A percentile compares a stretch with the other conserved stretches of the same genome.
These are phyloP conservation scores for Linanthus parryae DNA, from an alignment of 148 eudicot species.

Conservation along the genomic window DNA sequence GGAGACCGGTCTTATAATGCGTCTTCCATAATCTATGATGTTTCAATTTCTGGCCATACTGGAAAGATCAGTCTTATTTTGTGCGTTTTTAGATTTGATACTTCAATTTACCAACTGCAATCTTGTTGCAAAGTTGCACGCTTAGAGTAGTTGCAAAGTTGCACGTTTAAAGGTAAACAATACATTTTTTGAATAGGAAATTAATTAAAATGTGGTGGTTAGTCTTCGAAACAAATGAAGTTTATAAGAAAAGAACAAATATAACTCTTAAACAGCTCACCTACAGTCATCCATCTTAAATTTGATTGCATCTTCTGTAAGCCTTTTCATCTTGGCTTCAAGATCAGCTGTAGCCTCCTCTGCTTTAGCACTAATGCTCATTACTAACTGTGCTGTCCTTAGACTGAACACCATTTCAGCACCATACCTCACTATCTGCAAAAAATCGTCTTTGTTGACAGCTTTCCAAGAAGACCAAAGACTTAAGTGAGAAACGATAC, in stretches of 20 bases:
- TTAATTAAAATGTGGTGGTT: too few species aligned
- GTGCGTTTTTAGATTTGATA: constrained; percentile 86
- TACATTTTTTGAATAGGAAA: too few species aligned
- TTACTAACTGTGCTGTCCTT: constrained; percentile 97
- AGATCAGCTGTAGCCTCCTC: constrained; percentile 98
- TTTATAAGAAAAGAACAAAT: not conserved
- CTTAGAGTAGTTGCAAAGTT: too few species aligned
- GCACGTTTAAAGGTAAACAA: too few species aligned
- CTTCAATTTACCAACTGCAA: too few species aligned
- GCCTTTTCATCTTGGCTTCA: constrained; percentile 98
- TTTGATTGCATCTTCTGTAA: constrained; percentile 96
- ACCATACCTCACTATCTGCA: constrained; percentile 99
- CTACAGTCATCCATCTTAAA: constrained; percentile 99
- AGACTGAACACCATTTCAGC: constrained; percentile 99
- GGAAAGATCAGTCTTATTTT: constrained; percentile 98
- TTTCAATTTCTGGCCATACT: constrained; percentile 94
- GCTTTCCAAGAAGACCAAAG: constrained; percentile 35
- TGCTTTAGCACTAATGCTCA: constrained; percentile 97
- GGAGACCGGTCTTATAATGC: too few species aligned
- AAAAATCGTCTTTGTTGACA: constrained; percentile 97
- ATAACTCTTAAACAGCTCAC: constrained; percentile 15
- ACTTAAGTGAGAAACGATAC: not conserved
- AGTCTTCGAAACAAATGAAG: constrained; percentile 2
- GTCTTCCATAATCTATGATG: constrained; percentile 97
- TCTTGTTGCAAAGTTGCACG: too few species aligned